phyloP scores from a whole-genome alignment of 352 stramenopile genomes.

The Thalassiosira exigua region DNA sequence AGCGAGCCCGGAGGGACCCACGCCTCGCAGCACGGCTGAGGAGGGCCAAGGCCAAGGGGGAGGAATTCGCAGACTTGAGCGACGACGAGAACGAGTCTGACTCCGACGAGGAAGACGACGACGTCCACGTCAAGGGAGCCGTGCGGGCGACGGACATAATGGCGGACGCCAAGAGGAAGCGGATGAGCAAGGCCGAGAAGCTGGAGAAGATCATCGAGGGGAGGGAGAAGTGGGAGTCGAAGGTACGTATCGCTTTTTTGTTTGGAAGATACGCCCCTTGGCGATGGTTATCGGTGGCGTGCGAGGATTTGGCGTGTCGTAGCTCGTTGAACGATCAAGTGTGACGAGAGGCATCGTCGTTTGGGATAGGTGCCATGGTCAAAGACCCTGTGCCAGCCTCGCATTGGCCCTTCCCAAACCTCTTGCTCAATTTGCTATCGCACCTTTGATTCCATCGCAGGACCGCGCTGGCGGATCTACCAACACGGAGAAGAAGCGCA shows the following conservation, averaged over 20 bases:
- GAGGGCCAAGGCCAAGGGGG: conserved; percentile 65
- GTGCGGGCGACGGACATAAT: conserved; percentile 83
- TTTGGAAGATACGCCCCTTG: too few relatives aligned
- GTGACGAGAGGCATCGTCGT: too few relatives aligned
- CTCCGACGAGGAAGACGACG: conserved; percentile 61
- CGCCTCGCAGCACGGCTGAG: conserved; percentile 76
- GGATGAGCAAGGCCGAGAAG: conserved; percentile 84
- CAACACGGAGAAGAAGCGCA: conserved; percentile 96
- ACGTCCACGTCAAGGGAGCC: conserved; percentile 70
- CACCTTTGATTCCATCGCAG: too few relatives aligned
- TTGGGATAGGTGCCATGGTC: too few relatives aligned
- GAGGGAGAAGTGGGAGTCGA: conserved; percentile 91
- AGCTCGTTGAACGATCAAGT: too few relatives aligned
- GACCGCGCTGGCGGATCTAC: conserved; percentile 92
- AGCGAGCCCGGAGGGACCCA: conserved; percentile 70
- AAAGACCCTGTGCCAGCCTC: too few relatives aligned
- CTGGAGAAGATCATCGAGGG: conserved; percentile 88
- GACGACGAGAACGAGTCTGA: conserved; percentile 61
- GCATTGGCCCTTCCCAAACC: too few relatives aligned
- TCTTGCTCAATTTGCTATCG: too few relatives aligned
- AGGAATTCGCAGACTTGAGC: conserved; percentile 78
- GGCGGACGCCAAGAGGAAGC: conserved; percentile 80
- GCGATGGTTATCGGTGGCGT: too few relatives aligned
- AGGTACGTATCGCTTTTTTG: conserved; percentile 56
- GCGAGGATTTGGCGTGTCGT: too few relatives aligned